Evolutionary conservation across 2,329 filamentous ascomycete genomes (phyloP).

Genomic region (Exophiala dermatitidis): DNA sequence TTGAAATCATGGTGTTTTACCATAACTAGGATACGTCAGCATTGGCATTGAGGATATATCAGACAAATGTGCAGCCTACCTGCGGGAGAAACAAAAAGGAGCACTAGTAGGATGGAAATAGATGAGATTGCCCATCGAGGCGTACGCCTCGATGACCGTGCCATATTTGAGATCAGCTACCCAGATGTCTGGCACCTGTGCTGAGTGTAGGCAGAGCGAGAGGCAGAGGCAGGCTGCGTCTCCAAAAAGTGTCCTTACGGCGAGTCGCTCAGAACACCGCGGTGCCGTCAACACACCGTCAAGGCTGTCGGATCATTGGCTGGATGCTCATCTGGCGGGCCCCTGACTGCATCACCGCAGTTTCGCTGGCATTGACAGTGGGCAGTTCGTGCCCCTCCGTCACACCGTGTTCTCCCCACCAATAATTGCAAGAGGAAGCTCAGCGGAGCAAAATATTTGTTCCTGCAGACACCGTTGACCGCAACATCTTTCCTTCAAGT

Average conservation of each 20-base stretch:
- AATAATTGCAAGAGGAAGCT: background rate
- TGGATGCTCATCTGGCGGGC: slow-evolving; percentile 8
- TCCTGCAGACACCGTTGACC: slow-evolving; percentile 23
- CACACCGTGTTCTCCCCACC: background rate
- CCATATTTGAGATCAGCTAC: slow-evolving; percentile 12
- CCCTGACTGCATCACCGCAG: slow-evolving; percentile 1
- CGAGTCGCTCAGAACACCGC: background rate
- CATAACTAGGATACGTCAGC: slow-evolving; percentile 48
- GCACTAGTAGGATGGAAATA: slow-evolving; percentile 52
- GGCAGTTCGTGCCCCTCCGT: slow-evolving; percentile 4
- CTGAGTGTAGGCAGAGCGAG: too few species aligned
- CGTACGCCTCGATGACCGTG: slow-evolving; percentile 21
- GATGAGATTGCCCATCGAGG: slow-evolving; percentile 42
- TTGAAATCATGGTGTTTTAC: slow-evolving; percentile 98
- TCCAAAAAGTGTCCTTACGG: background rate
- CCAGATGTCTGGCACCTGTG: background rate
- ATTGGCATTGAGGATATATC: background rate
- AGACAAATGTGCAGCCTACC: slow-evolving; percentile 42
- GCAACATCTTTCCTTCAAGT: slow-evolving; percentile 17
- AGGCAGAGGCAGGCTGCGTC: background rate
- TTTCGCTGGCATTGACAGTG: background rate
- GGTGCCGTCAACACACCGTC: background rate
- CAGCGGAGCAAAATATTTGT: slow-evolving; percentile 19
- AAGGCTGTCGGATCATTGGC: background rate
- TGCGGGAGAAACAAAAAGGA: slow-evolving; percentile 56